phyloP scores from a whole-genome alignment of 768 basidiomycete species.

The Russula vinacea region DNA sequence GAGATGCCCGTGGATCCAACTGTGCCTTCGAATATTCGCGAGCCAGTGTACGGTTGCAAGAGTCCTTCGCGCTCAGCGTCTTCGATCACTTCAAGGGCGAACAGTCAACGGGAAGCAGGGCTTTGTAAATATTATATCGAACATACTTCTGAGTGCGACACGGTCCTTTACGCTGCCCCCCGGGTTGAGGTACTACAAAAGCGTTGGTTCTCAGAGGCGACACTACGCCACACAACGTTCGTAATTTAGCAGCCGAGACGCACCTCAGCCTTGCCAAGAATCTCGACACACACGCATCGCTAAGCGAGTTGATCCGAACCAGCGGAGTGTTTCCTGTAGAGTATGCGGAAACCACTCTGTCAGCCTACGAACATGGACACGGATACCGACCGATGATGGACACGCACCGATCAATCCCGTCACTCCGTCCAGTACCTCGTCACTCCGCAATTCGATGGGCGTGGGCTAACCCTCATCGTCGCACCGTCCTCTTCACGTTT shows the following conservation, averaged over 20 bases:
- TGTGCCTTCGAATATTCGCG: slow-evolving; percentile 95
- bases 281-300: slow-evolving; percentile 89
- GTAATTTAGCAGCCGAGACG: slow-evolving; percentile 19
- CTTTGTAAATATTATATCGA: neutral
- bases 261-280: slow-evolving; percentile 94
- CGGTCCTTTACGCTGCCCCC: slow-evolving; percentile 98
- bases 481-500: slow-evolving; percentile 48
- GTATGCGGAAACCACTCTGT: neutral
- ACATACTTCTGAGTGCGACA: slow-evolving; percentile 85
- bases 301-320: slow-evolving; percentile 86
- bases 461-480: slow-evolving; percentile 36
- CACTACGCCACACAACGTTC: slow-evolving; percentile 3
- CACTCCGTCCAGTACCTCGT: slow-evolving; percentile 78
- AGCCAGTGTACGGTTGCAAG: slow-evolving; percentile 81
- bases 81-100: slow-evolving; percentile 67
- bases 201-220: neutral
- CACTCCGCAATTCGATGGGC: slow-evolving; percentile 68
- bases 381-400: neutral
- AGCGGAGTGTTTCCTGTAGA: slow-evolving; percentile 89
- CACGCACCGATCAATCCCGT: slow-evolving; percentile 77
- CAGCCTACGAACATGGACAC: neutral
- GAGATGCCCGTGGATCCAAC: slow-evolving; percentile 96
- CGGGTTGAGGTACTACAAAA: slow-evolving; percentile 82
- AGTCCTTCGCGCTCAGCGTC: slow-evolving; percentile 85
- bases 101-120: neutral